Percentiles rank a stretch among this genome's conserved stretches.
Evolutionary conservation across 768 basidiomycete species (phyloP).

Genomic region (Auricularia auricula-judae): DNA sequence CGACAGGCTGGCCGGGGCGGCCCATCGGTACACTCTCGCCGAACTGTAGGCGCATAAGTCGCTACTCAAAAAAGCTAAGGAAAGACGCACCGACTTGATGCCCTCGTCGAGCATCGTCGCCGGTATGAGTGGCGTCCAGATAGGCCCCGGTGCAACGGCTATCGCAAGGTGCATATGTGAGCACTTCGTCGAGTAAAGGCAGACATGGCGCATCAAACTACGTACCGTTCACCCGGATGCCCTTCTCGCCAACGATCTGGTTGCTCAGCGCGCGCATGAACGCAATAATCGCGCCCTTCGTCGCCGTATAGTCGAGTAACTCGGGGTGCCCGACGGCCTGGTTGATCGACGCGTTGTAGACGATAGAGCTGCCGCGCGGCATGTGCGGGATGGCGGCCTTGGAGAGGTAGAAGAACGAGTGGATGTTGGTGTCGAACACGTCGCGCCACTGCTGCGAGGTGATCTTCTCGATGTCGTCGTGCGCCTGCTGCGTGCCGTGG

Average conservation of each 20-base stretch:
- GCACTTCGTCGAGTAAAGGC: too few relatives aligned
- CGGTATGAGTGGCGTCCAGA: constrained; percentile 37
- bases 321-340: constrained; percentile 33
- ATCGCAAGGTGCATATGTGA: too few relatives aligned
- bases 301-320: constrained; percentile 43
- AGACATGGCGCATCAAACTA: not conserved
- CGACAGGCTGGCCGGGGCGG: constrained; percentile 39
- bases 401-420: constrained; percentile 36
- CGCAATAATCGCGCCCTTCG: constrained; percentile 41
- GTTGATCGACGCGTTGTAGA: constrained; percentile 36
- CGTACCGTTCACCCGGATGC: constrained; percentile 35
- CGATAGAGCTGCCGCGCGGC: constrained; percentile 29
- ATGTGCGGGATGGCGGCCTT: constrained; percentile 37
- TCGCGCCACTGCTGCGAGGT: constrained; percentile 32
- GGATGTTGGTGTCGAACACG: constrained; percentile 27
- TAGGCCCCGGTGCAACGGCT: constrained; percentile 32
- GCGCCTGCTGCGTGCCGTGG: constrained; percentile 32
- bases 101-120: not conserved
- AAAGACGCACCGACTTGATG: not conserved
- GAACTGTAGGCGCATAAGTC: constrained; percentile 8
- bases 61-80: not conserved
- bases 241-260: constrained; percentile 38
- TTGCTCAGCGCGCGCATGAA: constrained; percentile 39
- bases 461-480: constrained; percentile 25
- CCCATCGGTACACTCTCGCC: constrained; percentile 29